Percentiles rank a stretch among this genome's conserved stretches.
phyloP scores from a whole-genome alignment of 257 asterid species.

The Solanum boliviense region DNA sequence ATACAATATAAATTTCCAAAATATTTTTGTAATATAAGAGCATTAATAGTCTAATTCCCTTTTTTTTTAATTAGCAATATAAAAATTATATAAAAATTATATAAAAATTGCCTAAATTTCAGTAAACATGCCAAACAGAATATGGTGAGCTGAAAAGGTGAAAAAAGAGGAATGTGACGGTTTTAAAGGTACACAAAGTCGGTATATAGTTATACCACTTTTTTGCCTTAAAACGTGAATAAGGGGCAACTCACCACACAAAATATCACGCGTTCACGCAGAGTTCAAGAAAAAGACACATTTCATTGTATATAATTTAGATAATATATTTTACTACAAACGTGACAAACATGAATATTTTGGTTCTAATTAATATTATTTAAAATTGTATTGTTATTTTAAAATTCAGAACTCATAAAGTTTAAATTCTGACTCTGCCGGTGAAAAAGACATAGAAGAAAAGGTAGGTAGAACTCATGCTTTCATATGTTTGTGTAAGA shows the following conservation, averaged over 20 bases:
- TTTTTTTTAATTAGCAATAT: background rate
- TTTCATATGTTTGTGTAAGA: background rate
- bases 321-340: background rate
- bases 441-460: rapidly evolving
- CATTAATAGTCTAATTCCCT: background rate
- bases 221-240: background rate
- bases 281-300: rapidly evolving
- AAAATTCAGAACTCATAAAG: background rate
- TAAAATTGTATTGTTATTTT: rapidly evolving
- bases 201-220: background rate
- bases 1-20: background rate
- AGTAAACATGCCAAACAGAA: background rate
- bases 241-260: background rate
- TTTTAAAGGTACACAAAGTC: background rate
- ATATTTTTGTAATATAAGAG: background rate
- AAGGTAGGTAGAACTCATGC: background rate
- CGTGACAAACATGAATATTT: background rate
- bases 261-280: background rate
- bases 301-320: rapidly evolving
- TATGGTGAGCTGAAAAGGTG: background rate
- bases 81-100: background rate
- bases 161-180: background rate
- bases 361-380: background rate
- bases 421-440: rapidly evolving
- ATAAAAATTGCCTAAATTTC: background rate